Evolutionary conservation across 225 moss, liverwort and hornwort genomes (phyloP).

Genomic region (Sphagnum contortum): DNA sequence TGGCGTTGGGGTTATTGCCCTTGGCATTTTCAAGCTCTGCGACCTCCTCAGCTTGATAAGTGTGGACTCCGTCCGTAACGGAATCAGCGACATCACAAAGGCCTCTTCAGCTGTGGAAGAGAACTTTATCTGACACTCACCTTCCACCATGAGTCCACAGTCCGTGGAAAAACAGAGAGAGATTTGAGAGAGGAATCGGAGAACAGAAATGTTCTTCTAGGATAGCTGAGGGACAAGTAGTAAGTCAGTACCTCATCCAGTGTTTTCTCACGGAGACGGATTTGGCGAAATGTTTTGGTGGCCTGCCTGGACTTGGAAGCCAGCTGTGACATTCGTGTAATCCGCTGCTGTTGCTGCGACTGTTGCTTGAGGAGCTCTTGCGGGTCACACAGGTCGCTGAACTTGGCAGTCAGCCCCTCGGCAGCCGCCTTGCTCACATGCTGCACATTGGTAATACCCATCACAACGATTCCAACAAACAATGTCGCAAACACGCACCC

Average conservation of each 20-base stretch:
- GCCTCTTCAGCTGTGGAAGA: constrained; percentile 34
- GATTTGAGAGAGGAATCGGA: no score
- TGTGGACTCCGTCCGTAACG: constrained; percentile 20
- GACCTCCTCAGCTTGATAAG: constrained; percentile 14
- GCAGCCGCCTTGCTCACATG: constrained; percentile 34
- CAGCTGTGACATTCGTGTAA: constrained; percentile 21
- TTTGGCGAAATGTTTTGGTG: constrained; percentile 27
- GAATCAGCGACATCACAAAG: constrained; percentile 38
- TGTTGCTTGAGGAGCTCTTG: constrained; percentile 26
- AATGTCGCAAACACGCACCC: no score
- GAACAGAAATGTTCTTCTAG: no score
- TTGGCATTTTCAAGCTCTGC: constrained; percentile 22
- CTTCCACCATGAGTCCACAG: no score
- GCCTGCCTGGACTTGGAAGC: constrained; percentile 33
- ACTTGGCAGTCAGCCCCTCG: constrained; percentile 30
- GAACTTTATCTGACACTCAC: neutral
- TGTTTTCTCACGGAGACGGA: constrained; percentile 3
- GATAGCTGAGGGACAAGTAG: no score
- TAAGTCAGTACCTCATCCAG: no score
- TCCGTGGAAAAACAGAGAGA: no score
- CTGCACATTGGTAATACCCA: constrained; percentile 30
- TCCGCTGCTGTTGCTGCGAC: constrained; percentile 9
- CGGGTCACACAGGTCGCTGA: constrained; percentile 39
- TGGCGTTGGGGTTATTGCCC: constrained; percentile 4
- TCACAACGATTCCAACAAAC: constrained; percentile 1